These are phyloP conservation scores for Lepiota brunneoincarnata DNA, from an alignment of 768 basidiomycete species.

Conservation along the genomic window DNA sequence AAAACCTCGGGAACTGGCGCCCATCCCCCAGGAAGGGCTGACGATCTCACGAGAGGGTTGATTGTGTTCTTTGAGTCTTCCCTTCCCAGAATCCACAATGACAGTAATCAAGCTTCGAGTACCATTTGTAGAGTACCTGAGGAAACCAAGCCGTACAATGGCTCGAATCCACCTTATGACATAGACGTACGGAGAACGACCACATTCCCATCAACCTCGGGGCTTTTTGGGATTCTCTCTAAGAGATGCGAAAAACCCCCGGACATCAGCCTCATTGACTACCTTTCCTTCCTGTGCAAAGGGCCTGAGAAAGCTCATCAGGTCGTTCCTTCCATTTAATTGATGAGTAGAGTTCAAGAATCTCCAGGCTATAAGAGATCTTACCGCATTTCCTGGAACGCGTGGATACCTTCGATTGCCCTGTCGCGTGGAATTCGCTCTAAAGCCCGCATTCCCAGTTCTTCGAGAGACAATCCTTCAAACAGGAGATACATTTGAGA, in stretches of 20 bases:
- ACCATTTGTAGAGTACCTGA: neutral
- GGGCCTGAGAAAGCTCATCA: slow-evolving; percentile 69
- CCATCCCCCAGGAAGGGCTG: neutral
- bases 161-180: neutral
- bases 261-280: slow-evolving; percentile 71
- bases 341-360: neutral
- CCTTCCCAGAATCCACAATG: neutral
- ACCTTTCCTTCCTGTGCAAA: slow-evolving; percentile 77
- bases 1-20: neutral
- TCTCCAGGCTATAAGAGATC: slow-evolving; percentile 17
- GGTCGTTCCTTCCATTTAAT: slow-evolving; percentile 53
- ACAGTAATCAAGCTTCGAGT: neutral
- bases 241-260: slow-evolving; percentile 59
- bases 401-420: slow-evolving; percentile 80
- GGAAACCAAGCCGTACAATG: neutral
- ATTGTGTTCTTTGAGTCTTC: neutral
- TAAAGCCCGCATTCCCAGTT: slow-evolving; percentile 79
- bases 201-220: neutral
- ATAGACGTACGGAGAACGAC: neutral
- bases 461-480: slow-evolving; percentile 74
- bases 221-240: slow-evolving; percentile 33
- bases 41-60: neutral
- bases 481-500: slow-evolving; percentile 1
- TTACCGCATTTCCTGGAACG: slow-evolving; percentile 82
- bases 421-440: slow-evolving; percentile 71